A percentile compares a stretch with the other conserved stretches of the same genome.
Conservation (phyloP, 306 rosid species). For the Rosa multiflora region DNA sequence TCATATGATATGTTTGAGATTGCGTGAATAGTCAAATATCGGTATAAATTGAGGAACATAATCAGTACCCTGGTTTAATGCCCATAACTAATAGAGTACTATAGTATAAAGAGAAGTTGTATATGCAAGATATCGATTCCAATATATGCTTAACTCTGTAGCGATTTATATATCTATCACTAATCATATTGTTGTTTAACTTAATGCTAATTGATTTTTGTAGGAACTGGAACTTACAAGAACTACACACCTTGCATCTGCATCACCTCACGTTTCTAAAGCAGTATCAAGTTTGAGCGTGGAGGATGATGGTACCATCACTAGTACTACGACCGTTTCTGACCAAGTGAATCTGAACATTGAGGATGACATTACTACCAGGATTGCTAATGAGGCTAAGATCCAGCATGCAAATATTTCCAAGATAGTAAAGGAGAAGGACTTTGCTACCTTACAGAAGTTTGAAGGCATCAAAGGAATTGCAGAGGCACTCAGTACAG, state of each 20-base stretch:
- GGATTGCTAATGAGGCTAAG: neutral
- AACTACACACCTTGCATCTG: neutral
- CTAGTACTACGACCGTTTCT: neutral
- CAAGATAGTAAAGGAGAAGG: constrained; percentile 1
- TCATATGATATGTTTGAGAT: too few species aligned
- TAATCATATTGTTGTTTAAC: neutral
- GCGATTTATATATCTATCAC: neutral
- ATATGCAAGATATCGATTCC: neutral
- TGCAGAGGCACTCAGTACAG: constrained; percentile 14
- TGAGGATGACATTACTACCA: neutral
- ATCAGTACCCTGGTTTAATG: too few species aligned
- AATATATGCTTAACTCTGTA: too few species aligned
- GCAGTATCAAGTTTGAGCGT: neutral
- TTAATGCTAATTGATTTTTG: neutral
- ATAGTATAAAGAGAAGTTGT: too few species aligned
- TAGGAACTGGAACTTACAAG: neutral
- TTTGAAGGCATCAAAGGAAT: constrained; percentile 22
- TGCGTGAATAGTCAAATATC: too few species aligned
- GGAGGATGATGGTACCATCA: neutral
- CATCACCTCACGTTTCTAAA: neutral
- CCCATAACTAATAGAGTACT: too few species aligned
- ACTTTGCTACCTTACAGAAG: neutral
- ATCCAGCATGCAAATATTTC: too few species aligned
- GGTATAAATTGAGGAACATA: too few species aligned
- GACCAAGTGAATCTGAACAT: neutral